Evolutionary conservation across 2,329 filamentous ascomycete genomes (phyloP).

Genomic region (Colletotrichum australisinense): DNA sequence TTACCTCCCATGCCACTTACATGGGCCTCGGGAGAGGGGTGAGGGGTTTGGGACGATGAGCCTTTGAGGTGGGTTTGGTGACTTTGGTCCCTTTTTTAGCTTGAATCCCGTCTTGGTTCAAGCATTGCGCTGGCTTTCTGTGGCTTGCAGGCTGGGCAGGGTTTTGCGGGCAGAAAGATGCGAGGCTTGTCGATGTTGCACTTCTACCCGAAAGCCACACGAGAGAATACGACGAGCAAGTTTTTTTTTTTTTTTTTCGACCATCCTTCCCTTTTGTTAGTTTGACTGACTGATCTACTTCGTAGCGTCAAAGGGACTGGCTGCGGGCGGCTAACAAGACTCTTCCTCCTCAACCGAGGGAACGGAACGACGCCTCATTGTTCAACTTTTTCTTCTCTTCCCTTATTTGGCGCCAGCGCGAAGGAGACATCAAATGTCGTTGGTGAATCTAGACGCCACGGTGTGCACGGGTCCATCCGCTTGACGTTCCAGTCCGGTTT

Average conservation of each 20-base stretch:
- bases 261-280: background rate
- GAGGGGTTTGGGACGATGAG: too few relatives aligned
- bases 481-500: background rate
- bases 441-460: background rate
- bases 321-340: background rate
- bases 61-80: too few relatives aligned
- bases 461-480: background rate
- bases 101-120: background rate
- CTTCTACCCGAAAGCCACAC: background rate
- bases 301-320: background rate
- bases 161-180: background rate
- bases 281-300: background rate
- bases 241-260: background rate
- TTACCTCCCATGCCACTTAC: background rate
- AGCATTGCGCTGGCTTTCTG: background rate
- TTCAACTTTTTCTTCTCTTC: background rate
- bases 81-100: background rate
- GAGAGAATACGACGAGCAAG: background rate
- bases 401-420: background rate
- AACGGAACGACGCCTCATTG: background rate
- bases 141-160: background rate
- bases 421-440: background rate
- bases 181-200: background rate
- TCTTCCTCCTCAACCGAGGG: background rate
- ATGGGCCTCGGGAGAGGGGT: too few relatives aligned